Base-by-base conservation (phyloP, 2,329 filamentous ascomycete species). In the Hypoxylon sp. region DNA sequence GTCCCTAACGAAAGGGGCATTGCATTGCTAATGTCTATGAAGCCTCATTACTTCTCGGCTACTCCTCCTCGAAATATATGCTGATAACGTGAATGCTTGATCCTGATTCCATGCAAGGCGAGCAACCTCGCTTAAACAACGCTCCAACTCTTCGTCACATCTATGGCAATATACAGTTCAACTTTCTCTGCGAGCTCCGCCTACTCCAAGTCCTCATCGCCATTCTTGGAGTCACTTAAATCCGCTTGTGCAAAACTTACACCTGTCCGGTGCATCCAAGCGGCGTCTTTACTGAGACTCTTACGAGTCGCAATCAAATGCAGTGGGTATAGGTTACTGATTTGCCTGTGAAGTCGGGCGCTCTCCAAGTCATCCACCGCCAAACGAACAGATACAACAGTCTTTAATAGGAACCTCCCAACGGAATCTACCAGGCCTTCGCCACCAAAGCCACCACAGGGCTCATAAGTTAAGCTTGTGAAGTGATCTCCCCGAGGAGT, bases 401-500 rank as follows among this genome's bases (percentile, higher is more conserved):
- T n/a, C n/a, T n/a, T n/a, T n/a, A n/a, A n/a, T n/a, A n/a, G n/a
- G n/a, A n/a, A n/a, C n/a, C n/a, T n/a, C n/a, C n/a, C n/a, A n/a
- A n/a, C n/a, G n/a, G n/a, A n/a, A n/a, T n/a, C n/a, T n/a, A n/a
- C n/a, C n/a, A n/a, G n/a, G n/a, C n/a, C n/a, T n/a, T n/a, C n/a
- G n/a, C n/a, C n/a, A n/a, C n/a, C n/a, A n/a, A n/a, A n/a, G n/a
- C n/a, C n/a, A n/a, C n/a, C n/a, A n/a, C n/a, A n/a, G n/a, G n/a
- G n/a, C n/a, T n/a, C n/a, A n/a, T n/a, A 40, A 40, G 4, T 44
- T 33, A 30, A 4, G 26, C 24, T 44, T 32, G 22, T 40, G 16
- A 11, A 16, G 38, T 8, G 8, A 38, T 54, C 54, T 71, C 70
- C 5, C 14, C 42, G 4, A 72, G 64, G 24, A 72, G 60, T 1